Evolutionary conservation across 1,284 basidiomycete genomes (phyloP), one percentile per base, ranked within the genome.

Genomic region (Tylopilus orsonianus): DNA sequence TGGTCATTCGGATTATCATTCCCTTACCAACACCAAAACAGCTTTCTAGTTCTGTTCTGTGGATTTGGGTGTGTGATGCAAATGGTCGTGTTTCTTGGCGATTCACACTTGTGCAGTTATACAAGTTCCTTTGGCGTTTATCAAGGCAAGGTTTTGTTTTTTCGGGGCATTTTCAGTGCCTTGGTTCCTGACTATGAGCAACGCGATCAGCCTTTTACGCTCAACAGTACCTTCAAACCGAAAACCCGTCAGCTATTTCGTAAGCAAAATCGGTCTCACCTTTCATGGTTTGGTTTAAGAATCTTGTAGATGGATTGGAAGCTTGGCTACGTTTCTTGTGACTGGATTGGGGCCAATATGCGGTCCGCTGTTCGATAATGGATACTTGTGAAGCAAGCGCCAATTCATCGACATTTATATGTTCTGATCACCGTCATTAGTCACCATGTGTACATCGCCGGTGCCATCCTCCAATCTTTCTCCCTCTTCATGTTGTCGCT

Each of bases 401-500:
- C 4, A n/a, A 32, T 32, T 12, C 30, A 32, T n/a, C 4, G n/a
- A 14, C 4, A n/a, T 16, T n/a, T 16, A 12, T n/a, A n/a, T 16
- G n/a, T 29, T 33, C 39, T 49, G 7, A 50, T 23, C 9, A 0
- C 12, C 10, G 13, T 24, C 2, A 12, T 9, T 34, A 61, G 59
- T 24, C 23, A 60, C n/a, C 56, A 49, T 12, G 34, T 47, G 10
- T 59, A 6, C 37, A 50, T 57, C 13, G n/a, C 47, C 9, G 69
- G 67, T 10, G 53, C 59, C 9, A 3, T 65, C 12, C 40, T 71
- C 6, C 55, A 62, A 20, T 61, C 52, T n/a, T 44, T 57, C 34
- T 64, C 60, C 19, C 49, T 71, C 9, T 71, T 71, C 51, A 62
- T 71, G 65, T 46, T 72, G 18, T 73, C 72, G 13, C 55, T 72